A percentile compares a stretch with the other conserved stretches of the same genome.
These are phyloP conservation scores for Porcisia hertigi DNA, from an alignment of 208 protist species.

Conservation along the genomic window DNA sequence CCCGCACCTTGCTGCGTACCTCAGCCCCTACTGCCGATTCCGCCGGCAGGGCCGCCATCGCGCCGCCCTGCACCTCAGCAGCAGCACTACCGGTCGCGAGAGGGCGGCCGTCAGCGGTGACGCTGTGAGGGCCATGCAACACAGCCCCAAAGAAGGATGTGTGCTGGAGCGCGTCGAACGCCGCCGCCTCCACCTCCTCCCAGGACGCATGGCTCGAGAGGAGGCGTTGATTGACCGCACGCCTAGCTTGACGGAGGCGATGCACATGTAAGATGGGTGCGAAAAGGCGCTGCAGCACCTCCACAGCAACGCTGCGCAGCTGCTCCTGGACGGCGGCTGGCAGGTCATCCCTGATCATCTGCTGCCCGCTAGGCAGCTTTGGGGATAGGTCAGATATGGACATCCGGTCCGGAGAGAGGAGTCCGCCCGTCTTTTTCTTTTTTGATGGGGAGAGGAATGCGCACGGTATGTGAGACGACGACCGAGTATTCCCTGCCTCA, in stretches of 20 bases:
- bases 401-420: background rate
- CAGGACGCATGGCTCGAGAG: conserved; percentile 12
- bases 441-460: background rate
- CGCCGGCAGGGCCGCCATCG: background rate
- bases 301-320: conserved; percentile 40
- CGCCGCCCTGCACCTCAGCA: background rate
- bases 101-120: background rate
- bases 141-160: conserved; percentile 42
- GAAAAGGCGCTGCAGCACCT: conserved; percentile 49
- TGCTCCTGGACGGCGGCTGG: conserved; percentile 40
- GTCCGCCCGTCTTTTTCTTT: background rate
- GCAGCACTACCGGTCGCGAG: background rate
- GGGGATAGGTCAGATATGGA: conserved; percentile 4
- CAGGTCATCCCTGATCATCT: conserved; percentile 30
- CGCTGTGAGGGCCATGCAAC: conserved; percentile 11
- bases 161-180: conserved; percentile 33
- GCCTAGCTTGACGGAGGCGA: conserved; percentile 23
- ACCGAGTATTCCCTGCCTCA: background rate
- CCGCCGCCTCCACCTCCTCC: conserved; percentile 29
- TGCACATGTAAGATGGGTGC: conserved; percentile 38
- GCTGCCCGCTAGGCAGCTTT: conserved; percentile 41
- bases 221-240: conserved; percentile 22
- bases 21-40: background rate
- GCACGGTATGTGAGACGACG: background rate
- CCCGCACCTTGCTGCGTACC: conserved; percentile 19